These are phyloP conservation scores for Paramecium sonneborni DNA, from an alignment of 73 alveolate genomes.

Conservation along the genomic window DNA sequence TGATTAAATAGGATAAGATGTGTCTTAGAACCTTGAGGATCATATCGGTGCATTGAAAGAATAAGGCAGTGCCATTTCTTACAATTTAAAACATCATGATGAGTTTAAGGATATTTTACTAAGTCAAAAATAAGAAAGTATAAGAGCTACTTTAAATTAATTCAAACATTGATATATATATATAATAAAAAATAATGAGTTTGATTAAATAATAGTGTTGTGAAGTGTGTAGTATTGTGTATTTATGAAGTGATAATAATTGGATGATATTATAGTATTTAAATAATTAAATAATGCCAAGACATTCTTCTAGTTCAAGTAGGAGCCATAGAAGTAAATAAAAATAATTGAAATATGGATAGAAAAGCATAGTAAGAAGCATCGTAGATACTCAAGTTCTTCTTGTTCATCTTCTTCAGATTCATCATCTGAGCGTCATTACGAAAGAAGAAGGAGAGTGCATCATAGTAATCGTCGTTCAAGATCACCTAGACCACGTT, in stretches of 20 bases:
- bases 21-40: background rate
- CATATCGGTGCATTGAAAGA: background rate
- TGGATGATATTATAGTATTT: background rate
- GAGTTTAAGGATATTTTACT: slow-evolving; percentile 6
- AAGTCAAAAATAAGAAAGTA: slow-evolving; percentile 40
- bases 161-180: slow-evolving; percentile 48
- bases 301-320: background rate
- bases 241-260: background rate
- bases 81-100: slow-evolving; percentile 21
- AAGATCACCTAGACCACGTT: background rate
- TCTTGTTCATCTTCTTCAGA: background rate
- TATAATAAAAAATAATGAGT: background rate
- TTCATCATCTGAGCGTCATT: background rate
- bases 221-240: background rate
- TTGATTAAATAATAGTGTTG: background rate
- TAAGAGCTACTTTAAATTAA: slow-evolving; percentile 48
- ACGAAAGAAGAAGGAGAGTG: background rate
- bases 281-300: slow-evolving; percentile 16
- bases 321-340: background rate
- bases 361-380: slow-evolving; percentile 23
- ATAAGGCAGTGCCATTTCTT: background rate
- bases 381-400: background rate
- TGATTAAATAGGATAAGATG: background rate
- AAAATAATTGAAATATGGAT: background rate
- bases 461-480: slow-evolving; percentile 21